Evolutionary conservation across 2,329 filamentous ascomycete species (phyloP), one percentile per base, ranked within the genome.

Genomic region (Penicillium sclerotiorum): DNA sequence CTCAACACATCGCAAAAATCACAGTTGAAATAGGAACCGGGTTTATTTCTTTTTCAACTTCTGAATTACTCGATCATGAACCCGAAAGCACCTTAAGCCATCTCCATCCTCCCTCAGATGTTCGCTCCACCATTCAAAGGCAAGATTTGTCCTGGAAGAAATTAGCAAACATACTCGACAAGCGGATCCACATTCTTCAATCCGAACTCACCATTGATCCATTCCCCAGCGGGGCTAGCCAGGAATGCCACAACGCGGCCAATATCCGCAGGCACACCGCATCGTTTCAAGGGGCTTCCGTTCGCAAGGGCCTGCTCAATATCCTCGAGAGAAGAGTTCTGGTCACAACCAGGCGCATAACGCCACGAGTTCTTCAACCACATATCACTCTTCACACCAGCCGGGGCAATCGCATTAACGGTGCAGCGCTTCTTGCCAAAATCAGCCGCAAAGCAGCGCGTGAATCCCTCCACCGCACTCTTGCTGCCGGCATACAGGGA

Each of bases 391-490:
- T 64, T 64, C 8, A 64, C 49, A 12, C 61, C 61, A 17, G 60
- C 61, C 3, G 61, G 61, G 1, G 61, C 61, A 32, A 64, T 60
- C 5, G 60, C 59, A 37, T 63, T 63, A 9, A 63, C 61, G 1
- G 63, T 67, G 56, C 58, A 62, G 21, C 53, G 49, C 54, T 84
- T 80, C 73, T 86, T 80, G 46, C 86, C 83, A 58, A 81, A 84
- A 74, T 88, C 85, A 66, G 80, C 85, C 5, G 88, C 85, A 73
- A 90, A 87, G 60, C 81, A 84, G 68, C 88, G 86, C 59, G 88
- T 86, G 71, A 90, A 89, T 9, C 86, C 86, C 72, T 90, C 88
- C 53, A 90, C 85, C 30, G 88, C 84, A 60, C 86, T 88, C 78
- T 91, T 91, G 69, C 79, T 84, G 12, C 83, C 87, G 18, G 87